Evolutionary conservation across 352 stramenopile genomes (phyloP), one percentile per base, ranked within the genome.

Genomic region (Phytophthora boehmeriae): DNA sequence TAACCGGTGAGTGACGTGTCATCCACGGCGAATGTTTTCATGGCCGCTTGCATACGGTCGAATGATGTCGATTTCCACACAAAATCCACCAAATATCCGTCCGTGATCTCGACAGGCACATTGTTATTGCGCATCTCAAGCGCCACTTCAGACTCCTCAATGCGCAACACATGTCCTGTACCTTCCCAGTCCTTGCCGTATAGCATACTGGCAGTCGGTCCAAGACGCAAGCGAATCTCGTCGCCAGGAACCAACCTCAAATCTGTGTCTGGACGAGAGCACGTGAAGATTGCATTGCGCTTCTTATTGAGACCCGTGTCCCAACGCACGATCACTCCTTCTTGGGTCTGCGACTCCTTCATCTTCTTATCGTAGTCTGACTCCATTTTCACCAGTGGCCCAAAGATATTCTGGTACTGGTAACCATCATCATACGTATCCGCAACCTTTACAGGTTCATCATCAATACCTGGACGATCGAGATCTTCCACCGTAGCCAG

Each of bases 381-480:
- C 80, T 99, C 98, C 76, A 99, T 96, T 76, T 99, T 99, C n/a
- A 99, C 97, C 10, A 99, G 74, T 10, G 98, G 98, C 4, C 93
- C 97, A 59, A 99, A 92, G 44, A 99, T 93, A 77, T 99, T 99
- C 76, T 99, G 97, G 81, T 99, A 99, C 80, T 99, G 97, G 73
- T 99, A 99, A 22, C 97, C 98, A 71, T 99, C 97, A 54, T 99
- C 96, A 70, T 99, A 99, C 30, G 90, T 88, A 16, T 93, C 66
- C 28, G 92, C 64, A 0, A 98, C 97, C 0, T 89, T 75, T 14
- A 83, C 78, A 0, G 90, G 86, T 44, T 96, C 89, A 35, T 97
- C 88, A 28, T 97, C 89, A 47, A 98, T 83, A 32, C 96, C 92
- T 0, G 95, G 96, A 27, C 93, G 76, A 51, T 99, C 91, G 14